These are phyloP conservation scores for Galerina sulciceps DNA, from an alignment of 768 basidiomycete species.

Conservation along the genomic window DNA sequence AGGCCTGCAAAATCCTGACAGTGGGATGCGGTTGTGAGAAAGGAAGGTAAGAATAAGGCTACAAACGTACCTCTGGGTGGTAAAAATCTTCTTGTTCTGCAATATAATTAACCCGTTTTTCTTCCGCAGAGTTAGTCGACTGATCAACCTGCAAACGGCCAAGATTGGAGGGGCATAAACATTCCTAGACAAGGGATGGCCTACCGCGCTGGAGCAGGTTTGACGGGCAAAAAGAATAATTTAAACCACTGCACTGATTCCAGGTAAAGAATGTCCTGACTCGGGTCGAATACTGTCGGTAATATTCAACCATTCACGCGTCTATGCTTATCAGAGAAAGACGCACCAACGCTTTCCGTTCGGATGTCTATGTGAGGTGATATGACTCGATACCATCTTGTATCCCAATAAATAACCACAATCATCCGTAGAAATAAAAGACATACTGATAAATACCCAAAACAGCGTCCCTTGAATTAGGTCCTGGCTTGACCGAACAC, in stretches of 20 bases:
- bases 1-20: constrained; percentile 46
- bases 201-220: constrained; percentile 51
- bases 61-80: constrained; percentile 49
- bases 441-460: constrained; percentile 62
- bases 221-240: constrained; percentile 49
- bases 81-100: constrained; percentile 62
- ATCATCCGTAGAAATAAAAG: neutral
- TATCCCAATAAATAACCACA: neutral
- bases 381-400: constrained; percentile 67
- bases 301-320: neutral
- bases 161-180: neutral
- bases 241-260: constrained; percentile 60
- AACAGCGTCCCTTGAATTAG: constrained; percentile 57
- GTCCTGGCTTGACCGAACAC: constrained; percentile 48
- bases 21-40: neutral
- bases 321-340: neutral
- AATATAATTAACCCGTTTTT: constrained; percentile 46
- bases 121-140: constrained; percentile 55
- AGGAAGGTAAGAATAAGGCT: neutral
- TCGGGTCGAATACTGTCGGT: constrained; percentile 51
- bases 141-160: constrained; percentile 41
- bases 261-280: constrained; percentile 44
- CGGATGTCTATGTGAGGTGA: constrained; percentile 52
- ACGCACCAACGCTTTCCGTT: constrained; percentile 50
- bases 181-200: constrained; percentile 3